These are phyloP conservation scores for Fremontodendron californicum DNA, from an alignment of 345 rosid species.

Conservation along the genomic window DNA sequence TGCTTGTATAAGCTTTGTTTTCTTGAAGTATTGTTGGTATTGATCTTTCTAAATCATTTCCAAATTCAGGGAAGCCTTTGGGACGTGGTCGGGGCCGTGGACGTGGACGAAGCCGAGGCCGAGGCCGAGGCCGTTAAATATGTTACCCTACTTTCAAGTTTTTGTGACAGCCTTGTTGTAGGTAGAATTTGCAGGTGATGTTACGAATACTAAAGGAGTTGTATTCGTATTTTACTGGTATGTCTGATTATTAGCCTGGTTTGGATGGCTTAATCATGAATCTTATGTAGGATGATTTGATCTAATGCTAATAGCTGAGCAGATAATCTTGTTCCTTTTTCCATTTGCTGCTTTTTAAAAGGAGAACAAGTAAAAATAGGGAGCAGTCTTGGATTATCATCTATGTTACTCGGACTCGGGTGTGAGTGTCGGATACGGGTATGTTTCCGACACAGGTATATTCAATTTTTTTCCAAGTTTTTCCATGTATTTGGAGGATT, in stretches of 20 bases:
- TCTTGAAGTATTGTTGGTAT: not conserved
- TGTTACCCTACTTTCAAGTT: constrained; percentile 16
- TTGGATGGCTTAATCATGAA: constrained; percentile 2
- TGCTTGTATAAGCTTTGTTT: too few relatives aligned
- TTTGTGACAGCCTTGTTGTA: constrained; percentile 31
- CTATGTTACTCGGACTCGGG: too few relatives aligned
- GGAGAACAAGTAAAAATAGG: not conserved
- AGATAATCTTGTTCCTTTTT: not conserved
- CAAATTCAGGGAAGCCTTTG: constrained; percentile 64
- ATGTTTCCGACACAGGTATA: too few relatives aligned
- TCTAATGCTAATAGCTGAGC: not conserved
- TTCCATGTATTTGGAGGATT: too few relatives aligned
- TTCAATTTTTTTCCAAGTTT: too few relatives aligned
- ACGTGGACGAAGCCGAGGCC: constrained; percentile 86
- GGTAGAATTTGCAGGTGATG: constrained; percentile 13
- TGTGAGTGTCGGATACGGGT: too few relatives aligned
- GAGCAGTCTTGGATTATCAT: not conserved
- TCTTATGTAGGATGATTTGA: not conserved
- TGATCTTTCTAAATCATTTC: constrained; percentile 4
- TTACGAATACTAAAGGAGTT: constrained; percentile 12
- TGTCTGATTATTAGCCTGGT: not conserved
- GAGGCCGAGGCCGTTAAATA: constrained; percentile 74
- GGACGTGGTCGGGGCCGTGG: constrained; percentile 91
- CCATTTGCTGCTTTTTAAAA: not conserved
- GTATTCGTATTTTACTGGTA: not conserved